phyloP scores from a whole-genome alignment of 768 basidiomycete genomes.

The Trametes meyenii region DNA sequence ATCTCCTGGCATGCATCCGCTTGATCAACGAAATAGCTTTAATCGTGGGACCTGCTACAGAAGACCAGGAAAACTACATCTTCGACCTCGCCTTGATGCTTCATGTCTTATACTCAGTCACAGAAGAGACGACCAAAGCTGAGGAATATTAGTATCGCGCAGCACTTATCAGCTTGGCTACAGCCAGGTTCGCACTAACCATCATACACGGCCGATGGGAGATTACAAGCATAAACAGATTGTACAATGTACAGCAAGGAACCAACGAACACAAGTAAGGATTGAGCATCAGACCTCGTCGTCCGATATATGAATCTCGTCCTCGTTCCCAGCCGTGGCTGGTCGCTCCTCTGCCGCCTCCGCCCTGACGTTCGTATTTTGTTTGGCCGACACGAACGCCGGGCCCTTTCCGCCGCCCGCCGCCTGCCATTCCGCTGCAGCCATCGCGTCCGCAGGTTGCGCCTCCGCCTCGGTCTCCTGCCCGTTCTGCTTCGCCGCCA shows the following conservation, averaged over 20 bases:
- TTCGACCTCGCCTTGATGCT: no score
- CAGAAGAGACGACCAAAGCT: no score
- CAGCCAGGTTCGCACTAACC: no score
- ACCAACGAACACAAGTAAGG: slow-evolving; percentile 14
- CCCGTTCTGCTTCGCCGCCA: slow-evolving; percentile 53
- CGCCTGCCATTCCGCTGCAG: slow-evolving; percentile 73
- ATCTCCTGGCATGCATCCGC: no score
- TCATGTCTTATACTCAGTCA: no score
- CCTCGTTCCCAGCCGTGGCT: slow-evolving; percentile 55
- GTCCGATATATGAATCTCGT: slow-evolving; percentile 89
- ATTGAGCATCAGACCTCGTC: slow-evolving; percentile 59
- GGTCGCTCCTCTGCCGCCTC: slow-evolving; percentile 41
- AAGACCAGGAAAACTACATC: no score
- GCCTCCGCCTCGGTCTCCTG: slow-evolving; percentile 38
- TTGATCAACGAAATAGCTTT: no score
- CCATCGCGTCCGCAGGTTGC: slow-evolving; percentile 77
- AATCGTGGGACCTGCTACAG: no score
- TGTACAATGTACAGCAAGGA: slow-evolving; percentile 20
- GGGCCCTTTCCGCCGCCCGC: slow-evolving; percentile 54
- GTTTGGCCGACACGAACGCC: slow-evolving; percentile 77
- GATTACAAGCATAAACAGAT: slow-evolving; percentile 24
- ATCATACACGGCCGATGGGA: neutral
- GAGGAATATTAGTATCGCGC: no score
- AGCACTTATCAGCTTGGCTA: no score
- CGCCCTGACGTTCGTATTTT: slow-evolving; percentile 43